A percentile compares a stretch with the other conserved stretches of the same genome.
Evolutionary conservation across 169 alveolate genomes (phyloP).

Genomic region (Plasmodium fragile): DNA sequence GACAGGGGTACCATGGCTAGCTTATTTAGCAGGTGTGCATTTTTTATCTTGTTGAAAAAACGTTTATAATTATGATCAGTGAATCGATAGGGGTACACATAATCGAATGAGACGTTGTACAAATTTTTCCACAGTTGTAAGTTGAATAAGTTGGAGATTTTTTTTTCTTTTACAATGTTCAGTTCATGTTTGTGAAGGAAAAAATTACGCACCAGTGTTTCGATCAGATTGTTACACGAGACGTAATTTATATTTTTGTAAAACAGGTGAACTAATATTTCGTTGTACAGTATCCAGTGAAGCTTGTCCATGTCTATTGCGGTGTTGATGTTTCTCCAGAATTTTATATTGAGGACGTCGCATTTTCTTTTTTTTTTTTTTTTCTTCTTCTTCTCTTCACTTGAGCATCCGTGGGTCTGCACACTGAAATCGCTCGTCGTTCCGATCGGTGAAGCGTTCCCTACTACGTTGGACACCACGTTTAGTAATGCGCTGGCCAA

Average conservation of each 20-base stretch:
- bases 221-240: constrained; percentile 53
- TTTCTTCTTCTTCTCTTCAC: background rate
- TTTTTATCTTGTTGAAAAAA: constrained; percentile 49
- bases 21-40: constrained; percentile 41
- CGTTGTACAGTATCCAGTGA: constrained; percentile 63
- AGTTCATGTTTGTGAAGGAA: constrained; percentile 38
- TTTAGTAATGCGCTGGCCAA: background rate
- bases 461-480: background rate
- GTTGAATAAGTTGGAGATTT: constrained; percentile 31
- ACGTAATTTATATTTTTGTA: constrained; percentile 57
- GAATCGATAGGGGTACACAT: constrained; percentile 68
- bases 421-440: background rate
- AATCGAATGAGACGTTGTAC: constrained; percentile 27
- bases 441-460: background rate
- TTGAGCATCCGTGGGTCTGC: background rate
- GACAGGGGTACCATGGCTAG: constrained; percentile 46
- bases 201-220: constrained; percentile 34
- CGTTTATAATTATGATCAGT: constrained; percentile 32
- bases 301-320: constrained; percentile 48
- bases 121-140: constrained; percentile 62
- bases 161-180: constrained; percentile 32
- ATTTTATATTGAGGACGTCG: constrained; percentile 48
- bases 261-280: constrained; percentile 38
- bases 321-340: constrained; percentile 66
- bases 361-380: constrained; percentile 11